These are phyloP conservation scores for Parathielavia hyrcaniae DNA, from an alignment of 495 filamentous ascomycete genomes.

Conservation along the genomic window DNA sequence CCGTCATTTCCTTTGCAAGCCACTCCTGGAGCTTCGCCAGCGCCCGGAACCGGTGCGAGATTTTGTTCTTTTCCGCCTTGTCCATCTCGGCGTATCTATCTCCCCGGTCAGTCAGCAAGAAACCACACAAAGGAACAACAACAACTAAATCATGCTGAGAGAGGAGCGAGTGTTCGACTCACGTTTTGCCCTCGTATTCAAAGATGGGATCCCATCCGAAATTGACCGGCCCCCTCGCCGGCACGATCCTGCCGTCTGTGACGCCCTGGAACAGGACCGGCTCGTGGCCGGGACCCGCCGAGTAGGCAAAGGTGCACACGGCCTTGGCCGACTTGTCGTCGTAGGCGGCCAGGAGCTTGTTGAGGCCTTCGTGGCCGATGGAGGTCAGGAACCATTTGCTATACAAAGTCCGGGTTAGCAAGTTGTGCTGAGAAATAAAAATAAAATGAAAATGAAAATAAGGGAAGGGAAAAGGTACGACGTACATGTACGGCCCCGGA, in stretches of 20 bases:
- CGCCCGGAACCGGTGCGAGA: slow-evolving; percentile 85
- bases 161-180: slow-evolving; percentile 31
- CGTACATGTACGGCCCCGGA: slow-evolving; percentile 95
- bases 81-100: slow-evolving; percentile 87
- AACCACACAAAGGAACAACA: neutral
- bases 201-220: slow-evolving; percentile 98
- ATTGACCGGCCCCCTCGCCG: slow-evolving; percentile 61
- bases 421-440: neutral
- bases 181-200: slow-evolving; percentile 89
- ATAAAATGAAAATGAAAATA: neutral
- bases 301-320: slow-evolving; percentile 94
- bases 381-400: slow-evolving; percentile 90
- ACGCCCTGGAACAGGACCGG: slow-evolving; percentile 87
- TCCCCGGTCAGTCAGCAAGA: slow-evolving; percentile 9
- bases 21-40: slow-evolving; percentile 78
- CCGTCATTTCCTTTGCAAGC: slow-evolving; percentile 53
- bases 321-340: slow-evolving; percentile 85
- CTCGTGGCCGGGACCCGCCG: slow-evolving; percentile 73
- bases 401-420: slow-evolving; percentile 10
- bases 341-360: slow-evolving; percentile 85
- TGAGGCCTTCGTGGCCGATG: slow-evolving; percentile 75
- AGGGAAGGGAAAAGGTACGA: slow-evolving; percentile 9
- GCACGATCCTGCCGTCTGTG: slow-evolving; percentile 68
- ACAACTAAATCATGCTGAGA: too few species aligned
- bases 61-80: slow-evolving; percentile 80